Evolutionary conservation across 225 moss, liverwort and hornwort species (phyloP), one percentile per base, ranked within the genome.

Genomic region (Bryum argenteum): DNA sequence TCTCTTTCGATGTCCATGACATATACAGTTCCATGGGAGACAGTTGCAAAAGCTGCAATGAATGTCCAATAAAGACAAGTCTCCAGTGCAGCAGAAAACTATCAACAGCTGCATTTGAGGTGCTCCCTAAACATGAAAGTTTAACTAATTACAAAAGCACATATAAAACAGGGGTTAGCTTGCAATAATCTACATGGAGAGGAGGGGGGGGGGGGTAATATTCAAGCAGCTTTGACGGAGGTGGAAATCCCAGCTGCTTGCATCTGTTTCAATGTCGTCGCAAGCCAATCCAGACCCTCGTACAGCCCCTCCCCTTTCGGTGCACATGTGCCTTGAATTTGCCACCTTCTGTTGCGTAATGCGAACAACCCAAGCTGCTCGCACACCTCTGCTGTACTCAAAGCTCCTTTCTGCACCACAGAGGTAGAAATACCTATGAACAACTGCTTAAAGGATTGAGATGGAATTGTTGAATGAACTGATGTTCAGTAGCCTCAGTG

Each of bases 251-350:
- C 96, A 78, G 84, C 82, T 21, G 91, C 77, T 76, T 96, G 96
- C 93, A 96, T 93, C 68, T 93, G 88, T 72, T 96, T 96, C 45
- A 94, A 78, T 63, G 88, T 89, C 43, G 87, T 87, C 51, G 91
- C 91, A 59, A 94, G 78, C 93, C 92, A 95, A 71, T 95, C 95
- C 16, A 95, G 86, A 65, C 92, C 95, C 79, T 95, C 92, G 26
- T 95, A 92, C 59, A 92, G 75, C 39, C 94, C 94, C 82, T 91
- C 94, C 8, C 94, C 91, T 83, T 91, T 91, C 6, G 94, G 94
- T 28, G 94, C 94, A 81, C 94, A 94, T 23, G 91, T 90, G 51
- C 94, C 91, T 89, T 91, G 94, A 71, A 94, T 91, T 61, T 94
- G 94, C 94, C 94, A 94, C 77, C 86, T 76, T 65, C 94, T 76